These are phyloP conservation scores for Candida pseudoglaebosa DNA, from an alignment of 805 yeast genomes.

Conservation along the genomic window DNA sequence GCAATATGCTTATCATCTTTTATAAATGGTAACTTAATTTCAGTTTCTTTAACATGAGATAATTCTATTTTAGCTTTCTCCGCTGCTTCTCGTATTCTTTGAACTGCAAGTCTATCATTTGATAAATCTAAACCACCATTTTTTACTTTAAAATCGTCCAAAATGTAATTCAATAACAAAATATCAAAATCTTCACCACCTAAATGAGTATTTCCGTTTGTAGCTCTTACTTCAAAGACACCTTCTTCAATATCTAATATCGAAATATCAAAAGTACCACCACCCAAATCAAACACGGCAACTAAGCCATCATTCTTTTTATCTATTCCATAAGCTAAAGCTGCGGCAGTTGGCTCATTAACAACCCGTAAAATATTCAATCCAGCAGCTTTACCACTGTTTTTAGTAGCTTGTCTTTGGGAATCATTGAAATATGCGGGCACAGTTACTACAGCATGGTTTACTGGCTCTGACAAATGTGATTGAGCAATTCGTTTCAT, in stretches of 20 bases:
- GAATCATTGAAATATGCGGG: constrained; percentile 80
- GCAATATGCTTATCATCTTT: constrained; percentile 59
- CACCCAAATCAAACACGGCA: constrained; percentile 73
- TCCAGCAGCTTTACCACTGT: constrained; percentile 74
- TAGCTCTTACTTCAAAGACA: constrained; percentile 76
- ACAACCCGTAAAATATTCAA: constrained; percentile 70
- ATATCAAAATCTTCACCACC: constrained; percentile 88
- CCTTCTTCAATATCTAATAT: constrained; percentile 75
- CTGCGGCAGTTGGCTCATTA: constrained; percentile 86
- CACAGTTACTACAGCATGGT: constrained; percentile 77
- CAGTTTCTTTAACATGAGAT: constrained; percentile 59
- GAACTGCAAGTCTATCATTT: constrained; percentile 55
- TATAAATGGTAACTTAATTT: constrained; percentile 67
- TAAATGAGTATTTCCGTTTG: constrained; percentile 80
- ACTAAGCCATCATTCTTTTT: constrained; percentile 47
- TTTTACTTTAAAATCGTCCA: constrained; percentile 52
- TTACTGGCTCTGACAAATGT: constrained; percentile 43
- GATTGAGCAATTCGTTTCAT: constrained; percentile 65
- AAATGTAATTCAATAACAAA: constrained; percentile 52
- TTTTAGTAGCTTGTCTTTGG: constrained; percentile 80
- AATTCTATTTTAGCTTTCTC: constrained; percentile 74
- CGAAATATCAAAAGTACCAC: constrained; percentile 83
- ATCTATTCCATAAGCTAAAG: constrained; percentile 75
- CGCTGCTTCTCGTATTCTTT: constrained; percentile 75
- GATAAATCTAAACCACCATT: constrained; percentile 45